Base-by-base conservation (phyloP, 2,329 filamentous ascomycete species). In the Sporothrix pallida region DNA sequence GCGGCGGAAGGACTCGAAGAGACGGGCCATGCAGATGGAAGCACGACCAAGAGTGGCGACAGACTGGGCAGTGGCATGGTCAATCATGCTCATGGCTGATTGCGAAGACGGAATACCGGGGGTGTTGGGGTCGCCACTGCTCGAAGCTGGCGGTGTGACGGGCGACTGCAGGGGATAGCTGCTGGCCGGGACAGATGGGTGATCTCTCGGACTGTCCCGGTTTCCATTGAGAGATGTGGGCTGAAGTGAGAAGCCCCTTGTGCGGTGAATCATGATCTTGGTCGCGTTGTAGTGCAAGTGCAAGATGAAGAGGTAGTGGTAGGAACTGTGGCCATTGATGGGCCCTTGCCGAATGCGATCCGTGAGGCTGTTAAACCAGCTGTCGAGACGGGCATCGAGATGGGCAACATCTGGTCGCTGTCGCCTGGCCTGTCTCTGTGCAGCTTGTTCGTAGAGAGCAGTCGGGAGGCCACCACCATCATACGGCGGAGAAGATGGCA, bases 221-320 rank as follows among this genome's bases (percentile, higher is more conserved):
- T 15, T 50, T 15, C 48, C 48, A 5, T 50, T 12, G 1, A 50
- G 13, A 5, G 48, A 15, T 15, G 48, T 15, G 5, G 48, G 12
- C 13, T 50, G 48, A 3, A 17, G 10, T 13, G 48, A 50, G 15
- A 70, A 65, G 1, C 67, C 58, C 15, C 72, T 50, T 15, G 48
- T 68, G 17, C 60, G 72, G 68, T 74, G 73, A 42, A 74, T 12
- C 23, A 72, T 62, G 52, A 75, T 75, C 60, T 73, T 73, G 15
- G 72, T 75, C 4, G 62, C 50, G 37, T 75, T 48, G 20, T 69
- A 73, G 20, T 72, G 68, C 52, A 75, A 50, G 37, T 75, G 74
- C 68, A 75, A 52, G 17, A 75, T 72, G 70, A 75, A 73, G 31
- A 75, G 12, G 44, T 71, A 69, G 13, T 72, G 71, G 68, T 72